These are phyloP conservation scores for Candida smagusa DNA, from an alignment of 1,139 yeast genomes.

Conservation along the genomic window DNA sequence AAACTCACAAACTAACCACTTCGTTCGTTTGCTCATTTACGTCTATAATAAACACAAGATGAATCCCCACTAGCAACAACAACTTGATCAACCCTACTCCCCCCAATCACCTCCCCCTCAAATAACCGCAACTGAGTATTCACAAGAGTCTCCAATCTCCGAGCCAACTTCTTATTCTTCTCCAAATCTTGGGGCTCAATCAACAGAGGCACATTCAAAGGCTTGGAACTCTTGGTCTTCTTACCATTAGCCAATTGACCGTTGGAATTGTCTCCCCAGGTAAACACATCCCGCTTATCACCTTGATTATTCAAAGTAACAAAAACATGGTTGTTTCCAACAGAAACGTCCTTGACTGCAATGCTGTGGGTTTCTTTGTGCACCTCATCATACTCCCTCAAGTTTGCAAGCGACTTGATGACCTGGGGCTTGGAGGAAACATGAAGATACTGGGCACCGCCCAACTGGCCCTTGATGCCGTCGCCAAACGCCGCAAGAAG, in stretches of 20 bases:
- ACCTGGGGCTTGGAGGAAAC: conserved; percentile 66
- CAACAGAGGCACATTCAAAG: conserved; percentile 51
- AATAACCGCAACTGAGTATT: conserved; percentile 46
- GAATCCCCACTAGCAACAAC: conserved; percentile 60
- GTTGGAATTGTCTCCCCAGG: conserved; percentile 79
- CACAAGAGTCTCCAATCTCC: conserved; percentile 31
- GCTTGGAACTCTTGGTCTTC: conserved; percentile 55
- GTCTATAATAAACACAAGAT: conserved; percentile 61
- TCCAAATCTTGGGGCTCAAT: conserved; percentile 50
- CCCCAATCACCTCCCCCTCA: conserved; percentile 21
- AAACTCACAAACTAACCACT: no score
- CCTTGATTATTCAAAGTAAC: conserved; percentile 54
- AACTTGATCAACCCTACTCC: conserved; percentile 45
- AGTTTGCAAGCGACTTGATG: conserved; percentile 48
- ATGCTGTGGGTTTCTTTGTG: conserved; percentile 34
- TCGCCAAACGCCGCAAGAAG: conserved; percentile 69
- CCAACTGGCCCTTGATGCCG: conserved; percentile 87
- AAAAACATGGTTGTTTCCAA: conserved; percentile 66
- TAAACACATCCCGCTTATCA: conserved; percentile 52
- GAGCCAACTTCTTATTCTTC: conserved; percentile 22
- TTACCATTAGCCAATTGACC: conserved; percentile 90
- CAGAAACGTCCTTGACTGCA: conserved; percentile 49
- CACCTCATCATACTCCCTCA: conserved; percentile 41
- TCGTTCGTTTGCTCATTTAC: no score
- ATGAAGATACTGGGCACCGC: conserved; percentile 72